Base-by-base conservation (phyloP, 441 rosid species). In the Aquilaria agallochum region DNA sequence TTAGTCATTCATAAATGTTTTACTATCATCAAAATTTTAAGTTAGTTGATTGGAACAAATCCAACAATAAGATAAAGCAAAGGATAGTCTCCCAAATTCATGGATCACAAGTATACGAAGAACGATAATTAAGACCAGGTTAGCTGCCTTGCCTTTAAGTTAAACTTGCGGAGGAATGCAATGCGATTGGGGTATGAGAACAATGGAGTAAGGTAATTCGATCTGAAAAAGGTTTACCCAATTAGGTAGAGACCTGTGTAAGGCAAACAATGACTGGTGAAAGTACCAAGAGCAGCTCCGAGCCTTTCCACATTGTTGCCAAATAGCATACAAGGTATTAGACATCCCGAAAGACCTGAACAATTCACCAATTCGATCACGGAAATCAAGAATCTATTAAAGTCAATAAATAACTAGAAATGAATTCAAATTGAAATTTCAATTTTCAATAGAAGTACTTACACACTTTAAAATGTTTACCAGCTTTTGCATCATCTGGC, bases 381-480 rank as follows among this genome's bases (percentile, higher is more conserved):
- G 10, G 2, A 40, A 40, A 40, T 7, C 7, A 40, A 40, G 9
- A 40, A 40, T 9, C 44, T 8, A 40, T 40, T 10, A 8, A 40
- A 40, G 7, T 40, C 10, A 40, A 4, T 2, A 40, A 2, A 40
- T 10, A 8, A 1, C 45, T 40, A 40, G 45, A 40, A 40, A 40
- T 10, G 45, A 40, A 40, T 40, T 40, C 10, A 4, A 40, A 40
- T 6, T 40, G 9, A 40, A 40, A 40, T 6, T 40, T 36, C 4
- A 36, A 20, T 20, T 36, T 1, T 6, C 45, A 40, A 40, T 10
- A 50, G 58, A 57, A 20, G 27, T 3, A 87, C 99, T 87, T 75
- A 94, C 99, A 95, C 79, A 95, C 99, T 95, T 95, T 97, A 63
- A 95, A 53, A 89, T 61, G 64, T 78, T 76, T 12, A 89, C 93